phyloP scores from a whole-genome alignment of 1,139 yeast genomes.

The Magnusiomyces clavatus region DNA sequence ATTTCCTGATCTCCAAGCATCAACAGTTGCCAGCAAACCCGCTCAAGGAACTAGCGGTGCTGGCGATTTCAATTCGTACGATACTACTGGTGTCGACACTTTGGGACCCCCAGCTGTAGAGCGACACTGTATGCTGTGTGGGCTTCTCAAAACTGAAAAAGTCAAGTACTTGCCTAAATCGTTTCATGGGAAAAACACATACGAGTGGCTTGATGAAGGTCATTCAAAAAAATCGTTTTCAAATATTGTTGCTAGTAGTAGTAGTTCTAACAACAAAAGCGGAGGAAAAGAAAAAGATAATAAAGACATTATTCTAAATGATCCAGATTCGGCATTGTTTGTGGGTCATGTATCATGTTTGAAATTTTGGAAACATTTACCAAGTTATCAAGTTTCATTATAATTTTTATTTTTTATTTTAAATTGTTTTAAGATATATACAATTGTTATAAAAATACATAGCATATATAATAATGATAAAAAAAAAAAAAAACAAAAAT shows the following conservation, averaged over 20 bases:
- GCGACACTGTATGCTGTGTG: constrained; percentile 1
- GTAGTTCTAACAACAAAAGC: no score
- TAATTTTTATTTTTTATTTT: no score
- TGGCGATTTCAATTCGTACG: background rate
- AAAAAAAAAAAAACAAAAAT: no score
- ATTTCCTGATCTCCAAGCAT: background rate
- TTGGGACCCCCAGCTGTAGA: background rate
- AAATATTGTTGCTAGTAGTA: no score
- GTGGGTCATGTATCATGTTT: constrained; percentile 14
- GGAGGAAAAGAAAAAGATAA: background rate
- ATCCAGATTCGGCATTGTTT: background rate
- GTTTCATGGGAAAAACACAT: background rate
- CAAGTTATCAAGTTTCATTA: no score
- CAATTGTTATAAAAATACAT: no score
- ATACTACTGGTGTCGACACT: background rate
- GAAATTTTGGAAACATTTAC: constrained; percentile 10
- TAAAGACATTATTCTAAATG: background rate
- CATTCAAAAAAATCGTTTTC: background rate
- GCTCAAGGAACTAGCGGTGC: background rate
- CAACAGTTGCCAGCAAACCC: background rate
- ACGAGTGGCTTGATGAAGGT: background rate
- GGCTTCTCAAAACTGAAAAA: background rate
- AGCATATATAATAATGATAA: no score
- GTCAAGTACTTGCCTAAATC: background rate
- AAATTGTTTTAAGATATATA: no score